Evolutionary conservation across 345 rosid species (phyloP).

Genomic region (Tarenaya hassleriana): DNA sequence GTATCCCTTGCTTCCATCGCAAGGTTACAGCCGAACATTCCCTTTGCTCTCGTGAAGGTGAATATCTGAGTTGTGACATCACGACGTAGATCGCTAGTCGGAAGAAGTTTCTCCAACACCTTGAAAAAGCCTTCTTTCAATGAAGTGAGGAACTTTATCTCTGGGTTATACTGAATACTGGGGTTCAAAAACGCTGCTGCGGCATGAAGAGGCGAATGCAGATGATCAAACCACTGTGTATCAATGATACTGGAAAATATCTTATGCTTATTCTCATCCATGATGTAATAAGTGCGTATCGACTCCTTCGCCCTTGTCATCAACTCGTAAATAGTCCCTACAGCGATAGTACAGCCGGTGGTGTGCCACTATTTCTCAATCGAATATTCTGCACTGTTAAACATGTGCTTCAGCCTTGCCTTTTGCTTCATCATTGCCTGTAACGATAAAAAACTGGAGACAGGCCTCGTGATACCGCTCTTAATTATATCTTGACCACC

Average conservation of each 20-base stretch:
- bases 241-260: conserved; percentile 69
- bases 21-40: conserved; percentile 76
- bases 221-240: conserved; percentile 72
- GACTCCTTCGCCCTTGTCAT: conserved; percentile 86
- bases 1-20: conserved; percentile 79
- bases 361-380: too few species aligned
- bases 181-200: conserved; percentile 88
- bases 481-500: conserved; percentile 66
- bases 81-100: conserved; percentile 79
- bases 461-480: conserved; percentile 66
- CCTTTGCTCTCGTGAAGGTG: conserved; percentile 62
- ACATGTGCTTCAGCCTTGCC: conserved; percentile 59
- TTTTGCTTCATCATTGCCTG: conserved; percentile 73
- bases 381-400: conserved; percentile 67
- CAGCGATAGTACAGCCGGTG: too few species aligned
- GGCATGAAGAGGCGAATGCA: conserved; percentile 77
- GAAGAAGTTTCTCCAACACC: conserved; percentile 78
- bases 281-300: conserved; percentile 72
- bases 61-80: conserved; percentile 74
- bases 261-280: conserved; percentile 85
- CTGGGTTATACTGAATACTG: conserved; percentile 73
- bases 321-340: conserved; percentile 73
- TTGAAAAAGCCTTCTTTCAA: conserved; percentile 79
- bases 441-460: conserved; percentile 65
- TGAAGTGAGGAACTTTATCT: conserved; percentile 56